These are phyloP conservation scores for Globisporangium nodosum DNA, from an alignment of 352 stramenopile genomes.

Conservation along the genomic window DNA sequence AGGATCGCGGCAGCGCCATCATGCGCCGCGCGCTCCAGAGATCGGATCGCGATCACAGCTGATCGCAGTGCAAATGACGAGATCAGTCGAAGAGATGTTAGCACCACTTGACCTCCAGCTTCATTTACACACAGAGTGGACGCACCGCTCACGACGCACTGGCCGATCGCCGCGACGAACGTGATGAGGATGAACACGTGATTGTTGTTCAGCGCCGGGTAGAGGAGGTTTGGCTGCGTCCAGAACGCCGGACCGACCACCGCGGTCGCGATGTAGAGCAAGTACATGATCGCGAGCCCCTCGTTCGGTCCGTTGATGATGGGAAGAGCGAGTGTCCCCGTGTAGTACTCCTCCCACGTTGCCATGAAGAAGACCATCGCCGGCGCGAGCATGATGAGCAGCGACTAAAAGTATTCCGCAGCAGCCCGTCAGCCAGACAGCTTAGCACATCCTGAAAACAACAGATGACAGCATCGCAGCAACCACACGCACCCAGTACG, in stretches of 20 bases:
- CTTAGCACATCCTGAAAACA: neutral
- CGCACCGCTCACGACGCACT: conserved; percentile 72
- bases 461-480: neutral
- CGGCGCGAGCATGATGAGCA: conserved; percentile 57
- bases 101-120: too few species aligned
- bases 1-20: conserved; percentile 59
- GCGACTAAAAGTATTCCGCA: conserved; percentile 30
- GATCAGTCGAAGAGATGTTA: neutral
- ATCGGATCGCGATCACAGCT: conserved; percentile 65
- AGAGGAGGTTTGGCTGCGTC: conserved; percentile 49
- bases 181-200: conserved; percentile 74
- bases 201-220: conserved; percentile 75
- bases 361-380: conserved; percentile 95
- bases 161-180: conserved; percentile 49
- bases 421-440: neutral
- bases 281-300: conserved; percentile 90
- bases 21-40: conserved; percentile 49
- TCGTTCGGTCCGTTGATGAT: conserved; percentile 96
- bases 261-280: conserved; percentile 66
- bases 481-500: conserved; percentile 55
- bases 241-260: conserved; percentile 57
- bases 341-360: conserved; percentile 99
- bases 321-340: conserved; percentile 91
- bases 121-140: neutral
- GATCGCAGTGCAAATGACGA: neutral